phyloP scores from a whole-genome alignment of 2,329 filamentous ascomycete genomes.

The Penicillium sp. region DNA sequence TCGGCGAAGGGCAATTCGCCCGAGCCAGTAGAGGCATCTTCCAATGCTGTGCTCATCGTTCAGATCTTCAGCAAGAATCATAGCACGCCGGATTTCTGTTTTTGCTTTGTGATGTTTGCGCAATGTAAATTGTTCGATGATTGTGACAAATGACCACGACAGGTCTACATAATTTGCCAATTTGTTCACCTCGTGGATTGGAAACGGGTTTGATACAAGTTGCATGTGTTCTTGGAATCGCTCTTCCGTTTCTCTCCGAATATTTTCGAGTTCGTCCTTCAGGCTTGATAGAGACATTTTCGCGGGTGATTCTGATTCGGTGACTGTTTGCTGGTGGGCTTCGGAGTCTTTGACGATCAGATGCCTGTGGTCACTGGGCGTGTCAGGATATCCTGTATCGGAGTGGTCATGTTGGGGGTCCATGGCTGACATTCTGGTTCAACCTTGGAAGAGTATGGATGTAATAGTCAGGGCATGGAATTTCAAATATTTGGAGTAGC shows the following conservation, averaged over 20 bases:
- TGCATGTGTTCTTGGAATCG: not conserved
- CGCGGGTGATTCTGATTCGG: not conserved
- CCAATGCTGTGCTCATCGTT: not conserved
- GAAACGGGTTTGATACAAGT: not conserved
- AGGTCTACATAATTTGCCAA: not conserved
- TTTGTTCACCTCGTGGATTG: not conserved
- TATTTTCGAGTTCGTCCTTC: not conserved
- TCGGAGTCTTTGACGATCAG: not conserved
- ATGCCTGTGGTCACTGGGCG: too few species aligned
- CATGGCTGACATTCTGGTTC: too few species aligned
- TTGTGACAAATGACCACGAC: not conserved
- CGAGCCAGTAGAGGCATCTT: constrained; percentile 1
- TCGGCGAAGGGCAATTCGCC: not conserved
- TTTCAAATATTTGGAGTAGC: too few species aligned
- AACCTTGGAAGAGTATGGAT: too few species aligned
- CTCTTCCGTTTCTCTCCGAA: not conserved
- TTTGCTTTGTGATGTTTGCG: not conserved
- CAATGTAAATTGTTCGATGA: not conserved
- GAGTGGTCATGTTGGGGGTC: too few species aligned
- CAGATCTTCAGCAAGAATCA: not conserved
- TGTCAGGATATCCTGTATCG: not conserved
- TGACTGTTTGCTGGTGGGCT: too few species aligned
- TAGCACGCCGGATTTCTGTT: not conserved
- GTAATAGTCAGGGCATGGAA: too few species aligned
- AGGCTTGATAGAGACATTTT: not conserved